Conservation (phyloP, 345 rosid genomes). For the Abelmoschus esculentus region DNA sequence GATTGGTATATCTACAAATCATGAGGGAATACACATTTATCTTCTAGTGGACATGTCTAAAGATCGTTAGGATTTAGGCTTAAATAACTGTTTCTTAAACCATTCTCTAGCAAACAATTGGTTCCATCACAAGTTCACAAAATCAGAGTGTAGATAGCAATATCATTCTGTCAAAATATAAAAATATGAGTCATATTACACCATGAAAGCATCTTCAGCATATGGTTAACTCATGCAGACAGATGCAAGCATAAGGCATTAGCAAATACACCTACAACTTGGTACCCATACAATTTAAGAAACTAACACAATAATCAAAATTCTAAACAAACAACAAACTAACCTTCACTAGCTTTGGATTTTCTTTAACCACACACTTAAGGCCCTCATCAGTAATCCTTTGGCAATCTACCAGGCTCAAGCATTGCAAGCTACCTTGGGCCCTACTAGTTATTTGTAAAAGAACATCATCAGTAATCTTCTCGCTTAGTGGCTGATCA, state of each 20-base stretch:
- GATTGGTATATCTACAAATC: neutral
- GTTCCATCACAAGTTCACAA: neutral
- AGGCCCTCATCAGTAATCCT: constrained; percentile 70
- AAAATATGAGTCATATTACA: neutral
- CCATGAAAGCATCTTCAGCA: neutral
- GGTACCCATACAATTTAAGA: neutral
- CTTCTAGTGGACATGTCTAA: neutral
- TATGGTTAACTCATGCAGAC: neutral
- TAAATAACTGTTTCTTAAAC: neutral
- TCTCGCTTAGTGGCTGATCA: constrained; percentile 71
- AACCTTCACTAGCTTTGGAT: constrained; percentile 60
- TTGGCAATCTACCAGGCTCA: constrained; percentile 73
- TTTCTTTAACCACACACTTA: constrained; percentile 13
- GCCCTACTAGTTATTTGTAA: constrained; percentile 60
- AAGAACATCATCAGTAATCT: constrained; percentile 76
- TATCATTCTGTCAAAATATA: neutral
- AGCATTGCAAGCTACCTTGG: constrained; percentile 62
- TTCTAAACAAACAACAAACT: constrained; percentile 12
- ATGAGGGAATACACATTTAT: neutral
- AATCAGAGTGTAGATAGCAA: neutral
- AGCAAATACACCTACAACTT: neutral
- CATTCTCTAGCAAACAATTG: neutral
- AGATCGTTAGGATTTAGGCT: constrained; percentile 19
- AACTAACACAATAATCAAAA: neutral
- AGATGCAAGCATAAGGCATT: neutral